A percentile compares a stretch with the other conserved stretches of the same genome.
phyloP scores from a whole-genome alignment of 352 stramenopile genomes.

The Pythium biforme region DNA sequence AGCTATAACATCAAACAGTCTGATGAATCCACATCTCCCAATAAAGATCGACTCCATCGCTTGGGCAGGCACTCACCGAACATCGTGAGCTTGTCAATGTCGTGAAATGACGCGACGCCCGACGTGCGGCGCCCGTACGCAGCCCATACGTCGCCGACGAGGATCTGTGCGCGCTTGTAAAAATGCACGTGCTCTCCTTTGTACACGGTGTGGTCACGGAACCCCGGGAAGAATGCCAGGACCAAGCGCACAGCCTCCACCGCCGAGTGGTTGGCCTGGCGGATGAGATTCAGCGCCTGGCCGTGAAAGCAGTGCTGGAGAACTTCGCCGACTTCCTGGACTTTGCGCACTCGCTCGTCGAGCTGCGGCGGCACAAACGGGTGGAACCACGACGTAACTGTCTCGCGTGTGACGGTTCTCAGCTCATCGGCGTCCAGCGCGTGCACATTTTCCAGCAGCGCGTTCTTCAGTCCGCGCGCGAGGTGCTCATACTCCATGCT shows the following conservation, averaged over 20 bases:
- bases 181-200: constrained; percentile 82
- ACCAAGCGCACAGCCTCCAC: constrained; percentile 67
- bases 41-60: background rate
- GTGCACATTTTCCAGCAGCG: constrained; percentile 50
- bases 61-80: constrained; percentile 46
- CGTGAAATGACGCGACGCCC: constrained; percentile 61
- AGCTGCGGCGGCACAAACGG: constrained; percentile 59
- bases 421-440: constrained; percentile 62
- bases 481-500: constrained; percentile 90
- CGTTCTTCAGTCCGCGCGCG: constrained; percentile 67
- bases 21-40: too few relatives aligned
- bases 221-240: constrained; percentile 73
- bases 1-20: constrained; percentile 35
- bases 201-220: constrained; percentile 85
- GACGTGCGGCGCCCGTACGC: constrained; percentile 64
- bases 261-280: constrained; percentile 46
- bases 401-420: constrained; percentile 36
- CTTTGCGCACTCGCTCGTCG: constrained; percentile 59
- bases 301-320: constrained; percentile 49
- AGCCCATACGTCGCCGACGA: constrained; percentile 85
- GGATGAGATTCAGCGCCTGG: constrained; percentile 51
- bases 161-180: constrained; percentile 90
- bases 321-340: constrained; percentile 56
- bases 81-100: constrained; percentile 87
- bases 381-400: constrained; percentile 59